A percentile compares a stretch with the other conserved stretches of the same genome.
Conservation (phyloP, 2,329 filamentous ascomycete genomes). For the Penicillium paneum region DNA sequence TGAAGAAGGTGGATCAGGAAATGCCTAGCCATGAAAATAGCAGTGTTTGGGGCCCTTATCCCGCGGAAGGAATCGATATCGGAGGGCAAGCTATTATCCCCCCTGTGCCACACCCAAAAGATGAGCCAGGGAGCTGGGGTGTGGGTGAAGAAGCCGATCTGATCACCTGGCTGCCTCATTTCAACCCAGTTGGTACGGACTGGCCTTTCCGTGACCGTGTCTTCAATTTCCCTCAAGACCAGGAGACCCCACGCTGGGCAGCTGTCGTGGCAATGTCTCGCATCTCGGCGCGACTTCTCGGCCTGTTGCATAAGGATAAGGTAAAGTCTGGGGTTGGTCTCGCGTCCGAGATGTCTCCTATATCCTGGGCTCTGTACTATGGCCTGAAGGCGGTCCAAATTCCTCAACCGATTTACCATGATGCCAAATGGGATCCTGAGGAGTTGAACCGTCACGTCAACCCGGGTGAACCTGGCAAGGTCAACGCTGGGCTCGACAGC, state of each 20-base stretch:
- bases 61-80: constrained; percentile 3
- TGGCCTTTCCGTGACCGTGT: constrained; percentile 13
- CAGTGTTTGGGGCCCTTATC: constrained; percentile 6
- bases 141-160: constrained; percentile 17
- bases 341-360: constrained; percentile 14
- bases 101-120: not conserved
- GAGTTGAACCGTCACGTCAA: constrained; percentile 8
- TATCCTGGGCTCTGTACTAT: constrained; percentile 14
- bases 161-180: constrained; percentile 15
- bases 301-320: constrained; percentile 5
- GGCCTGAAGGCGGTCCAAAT: constrained; percentile 17
- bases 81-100: not conserved
- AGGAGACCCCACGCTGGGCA: constrained; percentile 6
- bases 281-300: constrained; percentile 5
- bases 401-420: constrained; percentile 11
- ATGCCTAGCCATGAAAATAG: not conserved
- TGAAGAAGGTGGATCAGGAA: constrained; percentile 1
- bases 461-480: constrained; percentile 4
- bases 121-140: constrained; percentile 7
- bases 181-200: constrained; percentile 8
- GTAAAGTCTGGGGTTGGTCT: constrained; percentile 1
- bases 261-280: constrained; percentile 14
- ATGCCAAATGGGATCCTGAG: constrained; percentile 6
- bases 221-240: constrained; percentile 11
- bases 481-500: constrained; percentile 9